Evolutionary conservation across 2,329 filamentous ascomycete species (phyloP).

Genomic region (Xylariaceae sp.): DNA sequence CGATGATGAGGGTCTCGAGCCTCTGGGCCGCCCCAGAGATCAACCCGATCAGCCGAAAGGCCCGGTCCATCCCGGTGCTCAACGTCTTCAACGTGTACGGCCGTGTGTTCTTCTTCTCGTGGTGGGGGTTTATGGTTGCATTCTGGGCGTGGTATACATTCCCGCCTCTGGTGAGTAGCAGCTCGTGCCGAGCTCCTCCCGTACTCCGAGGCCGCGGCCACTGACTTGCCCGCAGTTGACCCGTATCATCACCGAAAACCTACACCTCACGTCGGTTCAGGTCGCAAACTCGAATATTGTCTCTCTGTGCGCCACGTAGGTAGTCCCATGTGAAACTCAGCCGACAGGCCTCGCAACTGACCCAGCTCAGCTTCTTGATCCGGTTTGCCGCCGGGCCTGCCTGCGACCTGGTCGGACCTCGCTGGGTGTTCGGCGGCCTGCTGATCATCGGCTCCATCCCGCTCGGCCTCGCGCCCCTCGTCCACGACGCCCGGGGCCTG

Average conservation of each 20-base stretch:
- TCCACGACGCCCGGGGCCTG: conserved; percentile 60
- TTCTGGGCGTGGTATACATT: conserved; percentile 95
- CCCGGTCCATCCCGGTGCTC: conserved; percentile 68
- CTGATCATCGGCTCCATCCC: conserved; percentile 75
- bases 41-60: conserved; percentile 80
- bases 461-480: conserved; percentile 71
- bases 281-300: conserved; percentile 88
- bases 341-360: background rate
- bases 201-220: too few species aligned
- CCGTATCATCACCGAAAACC: conserved; percentile 72
- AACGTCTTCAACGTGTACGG: conserved; percentile 76
- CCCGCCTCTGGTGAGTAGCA: conserved; percentile 61
- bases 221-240: conserved; percentile 50
- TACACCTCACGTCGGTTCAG: conserved; percentile 61
- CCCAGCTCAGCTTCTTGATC: conserved; percentile 56
- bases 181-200: too few species aligned
- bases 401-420: conserved; percentile 80
- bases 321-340: conserved; percentile 7
- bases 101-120: conserved; percentile 76
- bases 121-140: conserved; percentile 49
- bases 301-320: conserved; percentile 62
- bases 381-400: conserved; percentile 71
- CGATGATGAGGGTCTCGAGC: conserved; percentile 28
- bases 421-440: conserved; percentile 68
- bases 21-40: conserved; percentile 57